Conservation (phyloP, 345 rosid species). For the Sisymbrium irio region DNA sequence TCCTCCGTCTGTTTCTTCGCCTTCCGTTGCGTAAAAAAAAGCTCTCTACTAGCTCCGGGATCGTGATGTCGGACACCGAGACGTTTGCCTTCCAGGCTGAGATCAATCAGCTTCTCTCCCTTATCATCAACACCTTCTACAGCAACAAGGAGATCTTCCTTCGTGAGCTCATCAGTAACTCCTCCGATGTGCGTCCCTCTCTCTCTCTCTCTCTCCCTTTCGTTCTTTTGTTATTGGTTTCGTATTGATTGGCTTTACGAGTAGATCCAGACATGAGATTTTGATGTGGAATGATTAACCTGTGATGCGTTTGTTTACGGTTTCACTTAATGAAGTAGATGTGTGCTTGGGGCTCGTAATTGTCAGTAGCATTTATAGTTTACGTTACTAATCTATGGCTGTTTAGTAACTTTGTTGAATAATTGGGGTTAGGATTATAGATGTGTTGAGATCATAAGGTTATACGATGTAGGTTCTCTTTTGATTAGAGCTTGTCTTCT, state of each 20-base stretch:
- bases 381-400: background rate
- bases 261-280: background rate
- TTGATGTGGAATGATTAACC: background rate
- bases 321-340: background rate
- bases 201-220: background rate
- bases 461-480: too few relatives aligned
- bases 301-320: background rate
- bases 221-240: background rate
- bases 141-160: conserved; percentile 13
- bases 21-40: background rate
- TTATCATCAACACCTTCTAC: conserved; percentile 6
- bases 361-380: background rate
- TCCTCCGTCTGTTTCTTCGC: background rate
- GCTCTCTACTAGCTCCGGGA: background rate
- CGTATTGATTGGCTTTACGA: background rate
- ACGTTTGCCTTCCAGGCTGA: conserved; percentile 1
- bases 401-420: too few relatives aligned
- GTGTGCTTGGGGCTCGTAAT: background rate
- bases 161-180: conserved; percentile 5
- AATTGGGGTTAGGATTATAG: too few relatives aligned
- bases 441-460: background rate
- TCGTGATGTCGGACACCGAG: background rate
- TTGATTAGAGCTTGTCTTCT: background rate
- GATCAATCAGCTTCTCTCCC: background rate
- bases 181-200: background rate